Conservation (phyloP, 2,329 filamentous ascomycete genomes). For the Ascochyta pisi region DNA sequence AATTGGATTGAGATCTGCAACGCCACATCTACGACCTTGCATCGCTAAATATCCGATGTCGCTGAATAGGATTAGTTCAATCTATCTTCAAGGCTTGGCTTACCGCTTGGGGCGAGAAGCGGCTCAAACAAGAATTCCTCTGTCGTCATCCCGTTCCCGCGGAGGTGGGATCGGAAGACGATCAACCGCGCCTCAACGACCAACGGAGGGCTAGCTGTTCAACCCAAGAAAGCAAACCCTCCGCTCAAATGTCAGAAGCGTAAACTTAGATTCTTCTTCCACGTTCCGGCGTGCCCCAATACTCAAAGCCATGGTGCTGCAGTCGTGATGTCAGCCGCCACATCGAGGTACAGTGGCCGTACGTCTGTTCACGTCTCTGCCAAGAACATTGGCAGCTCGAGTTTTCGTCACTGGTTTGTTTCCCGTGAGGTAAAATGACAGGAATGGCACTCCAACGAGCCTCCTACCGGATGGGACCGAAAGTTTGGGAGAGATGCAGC, state of each 20-base stretch:
- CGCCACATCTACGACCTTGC: neutral
- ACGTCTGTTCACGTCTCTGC: neutral
- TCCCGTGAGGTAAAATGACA: no score
- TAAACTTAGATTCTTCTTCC: neutral
- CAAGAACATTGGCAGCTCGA: no score
- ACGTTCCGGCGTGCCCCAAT: neutral
- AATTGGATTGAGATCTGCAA: slow-evolving; percentile 2
- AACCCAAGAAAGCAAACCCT: neutral
- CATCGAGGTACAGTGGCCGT: neutral
- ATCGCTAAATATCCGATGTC: neutral
- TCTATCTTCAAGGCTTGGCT: neutral
- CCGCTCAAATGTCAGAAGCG: neutral
- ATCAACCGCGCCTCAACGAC: neutral
- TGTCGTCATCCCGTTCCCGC: slow-evolving; percentile 7
- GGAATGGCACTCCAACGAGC: no score
- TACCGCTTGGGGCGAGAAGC: neutral
- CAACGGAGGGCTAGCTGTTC: neutral
- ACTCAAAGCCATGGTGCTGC: neutral
- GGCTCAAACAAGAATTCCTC: slow-evolving; percentile 4
- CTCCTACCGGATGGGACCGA: no score
- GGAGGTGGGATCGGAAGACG: neutral
- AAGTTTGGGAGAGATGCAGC: neutral
- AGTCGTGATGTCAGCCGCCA: neutral
- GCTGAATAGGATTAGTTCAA: neutral
- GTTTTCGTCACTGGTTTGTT: no score